Evolutionary conservation across 495 filamentous ascomycete genomes (phyloP).

Genomic region (Aspergillus diversus): DNA sequence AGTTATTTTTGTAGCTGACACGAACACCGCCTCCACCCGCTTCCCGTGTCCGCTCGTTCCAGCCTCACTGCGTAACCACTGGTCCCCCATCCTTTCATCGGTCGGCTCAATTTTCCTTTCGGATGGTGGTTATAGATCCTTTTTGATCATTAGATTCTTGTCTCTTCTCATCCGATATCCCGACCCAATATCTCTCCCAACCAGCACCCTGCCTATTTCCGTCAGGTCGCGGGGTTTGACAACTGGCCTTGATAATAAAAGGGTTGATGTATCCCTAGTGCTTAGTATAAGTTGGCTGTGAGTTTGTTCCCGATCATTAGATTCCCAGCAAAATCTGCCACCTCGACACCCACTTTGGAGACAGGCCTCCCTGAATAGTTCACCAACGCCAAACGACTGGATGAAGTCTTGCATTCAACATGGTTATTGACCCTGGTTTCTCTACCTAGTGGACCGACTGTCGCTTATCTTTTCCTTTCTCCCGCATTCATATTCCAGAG

Average conservation of each 20-base stretch:
- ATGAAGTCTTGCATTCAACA: not conserved
- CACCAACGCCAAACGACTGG: not conserved
- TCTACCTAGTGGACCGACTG: constrained; percentile 2
- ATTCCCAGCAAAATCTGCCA: not conserved
- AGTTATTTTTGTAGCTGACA: no score
- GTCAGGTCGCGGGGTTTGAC: constrained; percentile 14
- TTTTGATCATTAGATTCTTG: not conserved
- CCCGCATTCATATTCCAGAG: not conserved
- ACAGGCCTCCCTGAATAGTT: not conserved
- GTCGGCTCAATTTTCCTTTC: not conserved
- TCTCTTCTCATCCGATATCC: not conserved
- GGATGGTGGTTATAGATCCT: not conserved
- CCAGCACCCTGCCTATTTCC: not conserved
- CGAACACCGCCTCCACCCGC: constrained; percentile 16
- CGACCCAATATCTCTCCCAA: not conserved
- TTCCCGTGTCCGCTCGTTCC: not conserved
- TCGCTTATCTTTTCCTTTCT: not conserved
- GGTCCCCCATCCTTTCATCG: not conserved
- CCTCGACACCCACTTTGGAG: not conserved
- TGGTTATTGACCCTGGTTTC: not conserved
- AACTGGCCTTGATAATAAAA: constrained; percentile 10
- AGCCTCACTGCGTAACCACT: not conserved
- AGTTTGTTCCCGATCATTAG: constrained; percentile 4
- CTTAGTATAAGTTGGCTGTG: constrained; percentile 14
- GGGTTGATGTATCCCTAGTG: constrained; percentile 6